A percentile compares a stretch with the other conserved stretches of the same genome.
Conservation (phyloP, 2,329 filamentous ascomycete genomes). For the Corniculantispora saksenae region DNA sequence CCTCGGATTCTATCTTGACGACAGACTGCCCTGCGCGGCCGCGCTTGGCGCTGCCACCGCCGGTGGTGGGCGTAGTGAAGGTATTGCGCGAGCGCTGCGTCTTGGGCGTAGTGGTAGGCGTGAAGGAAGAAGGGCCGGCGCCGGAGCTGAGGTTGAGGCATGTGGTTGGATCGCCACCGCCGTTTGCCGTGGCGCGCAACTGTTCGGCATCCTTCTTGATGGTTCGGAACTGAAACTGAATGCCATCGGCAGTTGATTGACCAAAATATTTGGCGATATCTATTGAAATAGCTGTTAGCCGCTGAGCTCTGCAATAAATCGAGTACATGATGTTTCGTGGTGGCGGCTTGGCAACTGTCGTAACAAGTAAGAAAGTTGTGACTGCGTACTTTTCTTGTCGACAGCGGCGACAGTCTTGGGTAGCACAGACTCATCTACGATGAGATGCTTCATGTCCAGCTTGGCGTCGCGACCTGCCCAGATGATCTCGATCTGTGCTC, state of each 20-base stretch:
- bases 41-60: constrained; percentile 27
- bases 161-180: constrained; percentile 47
- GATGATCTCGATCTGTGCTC: constrained; percentile 43
- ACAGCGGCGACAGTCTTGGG: constrained; percentile 40
- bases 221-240: constrained; percentile 61
- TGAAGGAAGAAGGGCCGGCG: constrained; percentile 29
- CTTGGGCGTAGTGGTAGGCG: constrained; percentile 27
- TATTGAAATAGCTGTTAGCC: constrained; percentile 29
- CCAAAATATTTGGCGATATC: constrained; percentile 63
- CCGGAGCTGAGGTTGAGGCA: constrained; percentile 34
- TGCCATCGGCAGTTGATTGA: constrained; percentile 57
- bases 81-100: constrained; percentile 30
- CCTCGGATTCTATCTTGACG: constrained; percentile 24
- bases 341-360: background rate
- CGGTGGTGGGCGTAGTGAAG: constrained; percentile 21
- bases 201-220: constrained; percentile 56
- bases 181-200: constrained; percentile 46
- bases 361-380: constrained; percentile 7
- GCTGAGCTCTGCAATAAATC: background rate
- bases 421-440: constrained; percentile 34
- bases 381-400: constrained; percentile 43
- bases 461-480: constrained; percentile 36
- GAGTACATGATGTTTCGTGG: background rate
- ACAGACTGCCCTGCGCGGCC: constrained; percentile 18
- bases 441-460: constrained; percentile 46